A percentile compares a stretch with the other conserved stretches of the same genome.
phyloP scores from a whole-genome alignment of 1,284 basidiomycete species.

The Leccinum solheimii region DNA sequence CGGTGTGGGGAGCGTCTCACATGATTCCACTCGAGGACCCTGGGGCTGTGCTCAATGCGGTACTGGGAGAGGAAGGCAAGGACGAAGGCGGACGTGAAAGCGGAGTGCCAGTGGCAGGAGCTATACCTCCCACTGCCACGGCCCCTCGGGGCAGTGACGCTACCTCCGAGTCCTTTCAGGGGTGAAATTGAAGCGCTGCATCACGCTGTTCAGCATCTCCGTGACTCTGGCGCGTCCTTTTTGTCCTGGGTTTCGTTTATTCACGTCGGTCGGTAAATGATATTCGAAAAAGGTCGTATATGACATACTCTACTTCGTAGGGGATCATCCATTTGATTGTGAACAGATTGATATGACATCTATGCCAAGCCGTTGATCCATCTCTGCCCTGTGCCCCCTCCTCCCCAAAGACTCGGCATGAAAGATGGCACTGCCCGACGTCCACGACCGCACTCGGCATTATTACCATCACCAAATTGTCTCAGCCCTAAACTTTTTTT shows the following conservation, averaged over 20 bases:
- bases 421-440: too few relatives aligned
- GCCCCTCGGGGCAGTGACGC: too few relatives aligned
- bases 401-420: too few relatives aligned
- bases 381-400: too few relatives aligned
- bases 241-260: background rate
- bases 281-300: background rate
- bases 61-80: conserved; percentile 6
- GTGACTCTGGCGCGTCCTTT: background rate
- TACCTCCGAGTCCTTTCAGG: too few relatives aligned
- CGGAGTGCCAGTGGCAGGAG: background rate
- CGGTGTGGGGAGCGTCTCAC: conserved; percentile 14
- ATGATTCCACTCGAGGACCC: conserved; percentile 13
- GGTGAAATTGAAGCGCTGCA: background rate
- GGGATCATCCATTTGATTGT: background rate
- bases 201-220: background rate
- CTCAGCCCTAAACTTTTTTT: too few relatives aligned
- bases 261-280: background rate
- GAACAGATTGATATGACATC: too few relatives aligned
- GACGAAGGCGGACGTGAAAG: background rate
- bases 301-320: background rate
- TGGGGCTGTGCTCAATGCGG: conserved; percentile 11
- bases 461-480: too few relatives aligned
- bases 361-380: background rate
- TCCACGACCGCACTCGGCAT: too few relatives aligned
- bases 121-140: too few relatives aligned